These are phyloP conservation scores for Biscutella laevigata DNA, from an alignment of 441 rosid species.

Conservation along the genomic window DNA sequence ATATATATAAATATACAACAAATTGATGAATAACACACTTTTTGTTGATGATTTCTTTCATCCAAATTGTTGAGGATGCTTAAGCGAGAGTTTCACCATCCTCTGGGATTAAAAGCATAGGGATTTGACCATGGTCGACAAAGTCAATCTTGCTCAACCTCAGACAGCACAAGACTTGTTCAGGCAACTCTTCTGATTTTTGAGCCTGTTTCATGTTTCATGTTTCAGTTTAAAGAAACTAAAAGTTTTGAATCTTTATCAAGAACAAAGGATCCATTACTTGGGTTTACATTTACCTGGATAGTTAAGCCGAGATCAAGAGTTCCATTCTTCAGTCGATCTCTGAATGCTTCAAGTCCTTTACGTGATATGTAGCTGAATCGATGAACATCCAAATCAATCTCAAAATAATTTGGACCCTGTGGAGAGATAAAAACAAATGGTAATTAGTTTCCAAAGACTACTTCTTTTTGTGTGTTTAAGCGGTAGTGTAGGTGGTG, in stretches of 20 bases:
- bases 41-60: conserved; percentile 12
- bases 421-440: conserved; percentile 17
- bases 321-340: conserved; percentile 61
- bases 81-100: conserved; percentile 25
- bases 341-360: conserved; percentile 83
- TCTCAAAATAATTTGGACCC: conserved; percentile 90
- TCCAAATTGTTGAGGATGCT: conserved; percentile 13
- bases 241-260: not conserved
- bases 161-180: conserved; percentile 66
- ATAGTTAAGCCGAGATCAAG: conserved; percentile 79
- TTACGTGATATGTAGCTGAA: conserved; percentile 84
- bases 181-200: conserved; percentile 80
- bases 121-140: conserved; percentile 61
- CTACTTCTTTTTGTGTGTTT: not conserved
- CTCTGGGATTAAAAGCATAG: conserved; percentile 37
- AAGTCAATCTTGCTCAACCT: conserved; percentile 76
- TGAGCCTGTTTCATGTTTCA: conserved; percentile 49
- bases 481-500: not conserved
- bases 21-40: conserved; percentile 1
- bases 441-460: not conserved
- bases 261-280: not conserved
- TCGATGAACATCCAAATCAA: conserved; percentile 84
- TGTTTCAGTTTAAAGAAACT: not conserved
- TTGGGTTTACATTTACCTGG: conserved; percentile 38
- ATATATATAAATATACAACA: conserved; percentile 12